Conservation (phyloP, 2,329 filamentous ascomycete genomes). For the Beauveria varroae region DNA sequence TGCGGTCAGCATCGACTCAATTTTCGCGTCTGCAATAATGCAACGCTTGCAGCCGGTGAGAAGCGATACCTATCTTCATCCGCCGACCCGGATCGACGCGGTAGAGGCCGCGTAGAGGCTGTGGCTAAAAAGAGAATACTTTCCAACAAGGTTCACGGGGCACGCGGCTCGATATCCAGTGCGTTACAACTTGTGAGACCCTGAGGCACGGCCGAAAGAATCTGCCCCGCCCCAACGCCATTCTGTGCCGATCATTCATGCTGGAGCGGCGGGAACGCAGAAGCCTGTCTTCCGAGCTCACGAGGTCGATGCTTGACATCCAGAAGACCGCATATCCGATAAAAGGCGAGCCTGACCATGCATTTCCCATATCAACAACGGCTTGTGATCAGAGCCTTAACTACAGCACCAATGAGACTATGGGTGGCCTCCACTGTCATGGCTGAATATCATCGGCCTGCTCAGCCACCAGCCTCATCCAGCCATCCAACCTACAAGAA, state of each 20-base stretch:
- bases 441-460: not conserved
- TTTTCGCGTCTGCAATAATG: not conserved
- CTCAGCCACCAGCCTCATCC: not conserved
- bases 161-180: not conserved
- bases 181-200: no score
- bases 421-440: not conserved
- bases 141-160: not conserved
- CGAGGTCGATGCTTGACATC: not conserved
- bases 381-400: no score
- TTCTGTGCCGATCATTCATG: not conserved
- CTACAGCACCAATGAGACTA: not conserved
- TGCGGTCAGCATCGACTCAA: not conserved
- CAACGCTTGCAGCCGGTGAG: not conserved
- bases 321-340: not conserved
- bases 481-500: not conserved
- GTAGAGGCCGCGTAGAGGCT: not conserved
- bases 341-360: not conserved
- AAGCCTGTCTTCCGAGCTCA: not conserved
- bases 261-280: not conserved
- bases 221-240: not conserved
- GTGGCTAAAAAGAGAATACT: not conserved
- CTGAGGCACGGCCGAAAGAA: not conserved
- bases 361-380: not conserved
- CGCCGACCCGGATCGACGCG: not conserved
- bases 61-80: not conserved